Evolutionary conservation across 2,329 filamentous ascomycete species (phyloP).

Genomic region (Thermoascus crustaceus): DNA sequence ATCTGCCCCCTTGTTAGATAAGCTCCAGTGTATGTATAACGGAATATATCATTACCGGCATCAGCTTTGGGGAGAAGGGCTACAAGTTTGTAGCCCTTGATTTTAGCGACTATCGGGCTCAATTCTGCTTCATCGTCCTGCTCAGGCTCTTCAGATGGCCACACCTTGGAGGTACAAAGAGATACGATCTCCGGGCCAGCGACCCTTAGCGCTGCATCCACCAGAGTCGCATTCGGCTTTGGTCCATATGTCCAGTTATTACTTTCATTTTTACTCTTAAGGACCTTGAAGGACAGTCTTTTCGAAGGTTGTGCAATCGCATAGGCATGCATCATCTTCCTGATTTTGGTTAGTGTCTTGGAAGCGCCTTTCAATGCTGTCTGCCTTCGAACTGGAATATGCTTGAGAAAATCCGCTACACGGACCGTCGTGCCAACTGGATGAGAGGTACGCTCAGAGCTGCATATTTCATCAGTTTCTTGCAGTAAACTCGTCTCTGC

Average conservation of each 20-base stretch:
- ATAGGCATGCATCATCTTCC: conserved; percentile 49
- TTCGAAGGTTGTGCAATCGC: conserved; percentile 50
- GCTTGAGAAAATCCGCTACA: conserved; percentile 48
- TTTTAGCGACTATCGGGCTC: conserved; percentile 13
- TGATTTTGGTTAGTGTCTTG: conserved; percentile 45
- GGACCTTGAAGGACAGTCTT: conserved; percentile 46
- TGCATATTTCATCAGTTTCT: conserved; percentile 8
- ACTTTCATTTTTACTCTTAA: conserved; percentile 54
- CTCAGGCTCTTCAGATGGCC: conserved; percentile 20
- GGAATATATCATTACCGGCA: conserved; percentile 21
- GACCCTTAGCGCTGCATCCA: conserved; percentile 50
- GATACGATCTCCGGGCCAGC: conserved; percentile 46
- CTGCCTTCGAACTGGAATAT: conserved; percentile 53
- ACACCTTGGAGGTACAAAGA: conserved; percentile 36
- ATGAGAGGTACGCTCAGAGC: conserved; percentile 40
- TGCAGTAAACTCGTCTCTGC: neutral
- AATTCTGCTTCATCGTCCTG: neutral
- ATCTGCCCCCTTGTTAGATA: conserved; percentile 26
- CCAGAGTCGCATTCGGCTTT: conserved; percentile 37
- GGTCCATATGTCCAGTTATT: conserved; percentile 55
- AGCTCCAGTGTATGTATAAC: neutral
- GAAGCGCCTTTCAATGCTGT: conserved; percentile 43
- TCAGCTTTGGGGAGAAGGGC: conserved; percentile 44
- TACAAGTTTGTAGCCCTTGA: conserved; percentile 35
- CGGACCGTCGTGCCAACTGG: conserved; percentile 54